These are phyloP conservation scores for Zostera marina DNA, from an alignment of 116 monocot species.

Conservation along the genomic window DNA sequence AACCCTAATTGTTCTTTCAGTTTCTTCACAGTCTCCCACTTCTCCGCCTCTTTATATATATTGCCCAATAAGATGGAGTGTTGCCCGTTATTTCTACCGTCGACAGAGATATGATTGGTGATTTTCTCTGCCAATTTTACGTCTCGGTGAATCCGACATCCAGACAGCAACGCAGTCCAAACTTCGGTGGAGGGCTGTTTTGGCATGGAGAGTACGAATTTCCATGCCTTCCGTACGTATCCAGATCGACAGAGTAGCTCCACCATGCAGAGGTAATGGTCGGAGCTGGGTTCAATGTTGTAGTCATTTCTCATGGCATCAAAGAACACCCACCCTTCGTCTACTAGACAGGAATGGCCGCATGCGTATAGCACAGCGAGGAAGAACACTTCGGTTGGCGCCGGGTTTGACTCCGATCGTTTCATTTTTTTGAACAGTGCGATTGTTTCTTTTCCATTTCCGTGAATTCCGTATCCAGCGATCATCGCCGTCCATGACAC, in stretches of 20 bases:
- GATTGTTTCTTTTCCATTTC: slow-evolving; percentile 38
- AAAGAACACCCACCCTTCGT: slow-evolving; percentile 58
- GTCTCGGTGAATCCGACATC: slow-evolving; percentile 49
- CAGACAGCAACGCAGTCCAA: slow-evolving; percentile 59
- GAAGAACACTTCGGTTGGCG: slow-evolving; percentile 38
- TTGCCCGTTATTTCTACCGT: slow-evolving; percentile 13
- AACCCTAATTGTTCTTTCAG: slow-evolving; percentile 25
- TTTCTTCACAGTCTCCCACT: slow-evolving; percentile 27
- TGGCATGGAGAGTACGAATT: slow-evolving; percentile 57
- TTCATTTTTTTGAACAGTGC: slow-evolving; percentile 20
- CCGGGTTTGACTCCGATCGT: neutral
- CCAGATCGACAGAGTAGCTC: slow-evolving; percentile 55
- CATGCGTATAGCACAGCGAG: slow-evolving; percentile 49
- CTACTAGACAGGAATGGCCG: slow-evolving; percentile 48
- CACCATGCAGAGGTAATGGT: slow-evolving; percentile 63
- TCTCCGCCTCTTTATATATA: slow-evolving; percentile 13
- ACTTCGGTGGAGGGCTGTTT: slow-evolving; percentile 37
- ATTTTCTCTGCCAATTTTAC: slow-evolving; percentile 59
- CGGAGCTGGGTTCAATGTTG: slow-evolving; percentile 38
- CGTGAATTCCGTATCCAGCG: slow-evolving; percentile 63
- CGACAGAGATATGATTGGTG: slow-evolving; percentile 32
- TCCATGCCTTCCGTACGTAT: slow-evolving; percentile 30
- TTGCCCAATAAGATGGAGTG: slow-evolving; percentile 16
- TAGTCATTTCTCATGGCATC: slow-evolving; percentile 48
- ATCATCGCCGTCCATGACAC: slow-evolving; percentile 70